These are phyloP conservation scores for Pyrus betulifolia DNA, from an alignment of 306 rosid species.

Conservation along the genomic window DNA sequence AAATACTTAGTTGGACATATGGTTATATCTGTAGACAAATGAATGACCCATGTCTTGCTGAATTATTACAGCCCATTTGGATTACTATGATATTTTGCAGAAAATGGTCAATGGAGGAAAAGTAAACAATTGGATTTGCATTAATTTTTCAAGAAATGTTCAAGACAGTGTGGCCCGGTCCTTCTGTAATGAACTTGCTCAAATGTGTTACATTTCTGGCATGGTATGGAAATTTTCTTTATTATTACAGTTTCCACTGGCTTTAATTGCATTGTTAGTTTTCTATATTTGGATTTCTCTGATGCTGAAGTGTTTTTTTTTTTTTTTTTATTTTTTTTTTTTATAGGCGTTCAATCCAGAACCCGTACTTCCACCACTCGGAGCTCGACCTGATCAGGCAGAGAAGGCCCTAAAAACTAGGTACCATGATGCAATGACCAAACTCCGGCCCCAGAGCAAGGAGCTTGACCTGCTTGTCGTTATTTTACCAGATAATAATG, in stretches of 20 bases:
- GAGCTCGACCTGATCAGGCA: constrained; percentile 85
- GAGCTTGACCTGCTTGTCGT: constrained; percentile 89
- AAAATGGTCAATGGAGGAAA: constrained; percentile 98
- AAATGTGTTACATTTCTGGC: constrained; percentile 85
- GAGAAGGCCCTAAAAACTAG: constrained; percentile 71
- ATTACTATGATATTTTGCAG: constrained; percentile 37
- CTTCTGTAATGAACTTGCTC: constrained; percentile 81
- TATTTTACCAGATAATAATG: constrained; percentile 88
- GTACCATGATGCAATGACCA: constrained; percentile 68
- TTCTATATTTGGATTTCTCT: not conserved
- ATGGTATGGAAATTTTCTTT: constrained; percentile 46
- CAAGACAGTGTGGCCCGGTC: constrained; percentile 74
- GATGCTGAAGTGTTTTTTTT: not conserved
- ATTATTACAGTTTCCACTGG: not conserved
- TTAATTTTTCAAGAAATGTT: constrained; percentile 69
- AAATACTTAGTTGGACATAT: not conserved
- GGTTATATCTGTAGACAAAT: not conserved
- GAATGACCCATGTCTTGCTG: not conserved
- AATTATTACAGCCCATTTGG: not conserved
- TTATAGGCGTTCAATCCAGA: constrained; percentile 62
- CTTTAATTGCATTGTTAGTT: not conserved
- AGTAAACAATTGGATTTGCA: constrained; percentile 79
- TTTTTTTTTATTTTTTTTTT: not conserved
- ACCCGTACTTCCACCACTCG: constrained; percentile 57
- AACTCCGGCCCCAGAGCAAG: constrained; percentile 36